Percentiles rank a stretch among this genome's conserved stretches.
phyloP scores from a whole-genome alignment of 306 rosid genomes.

The Rosa lucieae region DNA sequence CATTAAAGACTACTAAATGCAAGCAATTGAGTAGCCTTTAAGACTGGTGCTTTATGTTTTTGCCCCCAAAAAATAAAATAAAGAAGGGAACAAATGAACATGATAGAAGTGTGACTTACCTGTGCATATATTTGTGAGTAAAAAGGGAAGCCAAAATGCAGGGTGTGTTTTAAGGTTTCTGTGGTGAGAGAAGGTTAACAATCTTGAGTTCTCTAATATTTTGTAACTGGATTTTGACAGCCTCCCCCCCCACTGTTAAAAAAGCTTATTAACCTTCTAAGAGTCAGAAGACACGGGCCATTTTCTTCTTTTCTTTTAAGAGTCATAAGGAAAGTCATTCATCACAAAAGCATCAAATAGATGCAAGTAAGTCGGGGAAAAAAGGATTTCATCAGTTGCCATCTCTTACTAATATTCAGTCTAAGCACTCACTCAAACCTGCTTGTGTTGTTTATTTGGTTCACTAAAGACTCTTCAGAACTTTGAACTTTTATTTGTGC shows the following conservation, averaged over 20 bases:
- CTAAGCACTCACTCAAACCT: background rate
- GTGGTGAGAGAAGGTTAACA: background rate
- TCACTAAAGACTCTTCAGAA: background rate
- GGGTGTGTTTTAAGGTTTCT: background rate
- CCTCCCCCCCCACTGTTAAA: background rate
- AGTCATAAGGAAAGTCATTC: background rate
- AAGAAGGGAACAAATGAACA: background rate
- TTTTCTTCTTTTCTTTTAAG: too few species aligned
- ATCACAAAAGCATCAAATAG: background rate
- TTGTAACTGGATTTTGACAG: background rate
- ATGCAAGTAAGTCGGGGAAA: background rate
- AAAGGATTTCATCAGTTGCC: background rate
- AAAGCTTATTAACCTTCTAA: background rate
- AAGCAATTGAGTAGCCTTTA: background rate
- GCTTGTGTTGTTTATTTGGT: background rate
- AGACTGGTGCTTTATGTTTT: background rate
- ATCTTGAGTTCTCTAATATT: background rate
- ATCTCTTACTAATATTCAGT: background rate
- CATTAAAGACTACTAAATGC: background rate
- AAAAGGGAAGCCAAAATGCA: background rate
- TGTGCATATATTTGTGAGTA: background rate
- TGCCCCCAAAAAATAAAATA: background rate
- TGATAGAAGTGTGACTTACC: background rate
- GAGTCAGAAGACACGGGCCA: background rate
- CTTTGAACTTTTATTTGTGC: background rate